Base-by-base conservation (phyloP, 2,329 filamentous ascomycete genomes). In the Exophiala sp. region DNA sequence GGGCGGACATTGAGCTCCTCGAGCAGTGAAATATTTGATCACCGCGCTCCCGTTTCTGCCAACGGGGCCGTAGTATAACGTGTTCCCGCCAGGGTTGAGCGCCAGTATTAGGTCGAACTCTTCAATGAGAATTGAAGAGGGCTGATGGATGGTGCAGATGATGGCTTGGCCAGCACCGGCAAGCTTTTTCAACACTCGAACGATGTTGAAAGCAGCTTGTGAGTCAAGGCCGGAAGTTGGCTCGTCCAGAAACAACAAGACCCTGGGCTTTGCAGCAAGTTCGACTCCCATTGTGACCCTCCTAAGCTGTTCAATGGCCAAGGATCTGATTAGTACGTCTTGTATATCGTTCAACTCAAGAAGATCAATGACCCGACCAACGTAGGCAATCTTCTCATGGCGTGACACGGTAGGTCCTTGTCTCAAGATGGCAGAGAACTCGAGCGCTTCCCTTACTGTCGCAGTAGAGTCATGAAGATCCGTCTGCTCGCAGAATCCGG, bases 61-160 rank as follows among this genome's bases (percentile, higher is more conserved):
- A 10, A 89, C 81, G 0, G 83, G 80, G 0, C 87, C 87, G 54
- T 89, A 89, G 69, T 89, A 90, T 69, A 87, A 87, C 0, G 83
- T 85, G 64, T 85, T n/a, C n/a, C n/a, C n/a, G n/a, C n/a, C n/a
- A n/a, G n/a, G n/a, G n/a, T n/a, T n/a, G n/a, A n/a, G n/a, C n/a
- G n/a, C n/a, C n/a, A 88, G 75, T 1, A 88, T 78, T 72, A 85
- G 85, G n/a, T n/a, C n/a, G n/a, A n/a, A n/a, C n/a, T n/a, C n/a
- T n/a, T n/a, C n/a, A n/a, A n/a, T n/a, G n/a, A n/a, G n/a, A n/a
- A n/a, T n/a, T n/a, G n/a, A n/a, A n/a, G 80, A 84, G 3, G 85
- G 85, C 62, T 88, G 85, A 63, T 88, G 85, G 45, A 88, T 87
- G 0, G 85, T 88, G 62, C 85, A 87, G 33, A 88, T 71, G 40